phyloP scores from a whole-genome alignment of 257 asterid species.

The Rehmannia glutinosa region DNA sequence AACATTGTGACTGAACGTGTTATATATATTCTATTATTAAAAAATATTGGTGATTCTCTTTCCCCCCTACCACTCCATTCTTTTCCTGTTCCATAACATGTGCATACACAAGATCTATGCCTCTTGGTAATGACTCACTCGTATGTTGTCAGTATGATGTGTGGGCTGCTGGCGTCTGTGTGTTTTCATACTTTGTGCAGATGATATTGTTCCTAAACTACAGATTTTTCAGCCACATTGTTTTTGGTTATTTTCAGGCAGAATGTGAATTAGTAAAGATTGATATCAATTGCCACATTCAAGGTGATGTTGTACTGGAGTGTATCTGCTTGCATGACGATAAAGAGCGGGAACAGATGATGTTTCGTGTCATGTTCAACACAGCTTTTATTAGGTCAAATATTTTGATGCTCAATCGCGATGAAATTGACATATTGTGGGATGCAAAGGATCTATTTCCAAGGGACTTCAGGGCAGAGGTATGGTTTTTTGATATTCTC shows the following conservation, averaged over 20 bases:
- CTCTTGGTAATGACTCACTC: background rate
- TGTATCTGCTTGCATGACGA: constrained; percentile 77
- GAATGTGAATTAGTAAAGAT: constrained; percentile 81
- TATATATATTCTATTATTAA: background rate
- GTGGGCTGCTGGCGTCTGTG: background rate
- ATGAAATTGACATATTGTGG: constrained; percentile 81
- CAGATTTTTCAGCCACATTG: constrained; percentile 11
- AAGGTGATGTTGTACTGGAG: constrained; percentile 96
- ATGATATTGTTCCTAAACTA: constrained; percentile 4
- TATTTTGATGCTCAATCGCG: constrained; percentile 83
- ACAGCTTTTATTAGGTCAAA: constrained; percentile 95
- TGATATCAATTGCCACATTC: constrained; percentile 80
- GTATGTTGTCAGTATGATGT: background rate
- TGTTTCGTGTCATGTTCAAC: constrained; percentile 90
- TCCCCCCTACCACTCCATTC: background rate
- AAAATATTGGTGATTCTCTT: background rate
- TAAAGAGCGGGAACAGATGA: constrained; percentile 74
- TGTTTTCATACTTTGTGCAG: background rate
- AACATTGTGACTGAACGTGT: background rate
- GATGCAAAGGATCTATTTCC: constrained; percentile 85
- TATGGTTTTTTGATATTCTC: constrained; percentile 17
- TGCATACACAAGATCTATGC: constrained; percentile 2
- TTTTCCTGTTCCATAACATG: constrained; percentile 5
- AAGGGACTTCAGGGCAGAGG: constrained; percentile 91
- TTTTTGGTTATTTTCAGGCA: constrained; percentile 49